A percentile compares a stretch with the other conserved stretches of the same genome.
Conservation (phyloP, 2,329 filamentous ascomycete genomes). For the Pseudocercospora fijiensis region DNA sequence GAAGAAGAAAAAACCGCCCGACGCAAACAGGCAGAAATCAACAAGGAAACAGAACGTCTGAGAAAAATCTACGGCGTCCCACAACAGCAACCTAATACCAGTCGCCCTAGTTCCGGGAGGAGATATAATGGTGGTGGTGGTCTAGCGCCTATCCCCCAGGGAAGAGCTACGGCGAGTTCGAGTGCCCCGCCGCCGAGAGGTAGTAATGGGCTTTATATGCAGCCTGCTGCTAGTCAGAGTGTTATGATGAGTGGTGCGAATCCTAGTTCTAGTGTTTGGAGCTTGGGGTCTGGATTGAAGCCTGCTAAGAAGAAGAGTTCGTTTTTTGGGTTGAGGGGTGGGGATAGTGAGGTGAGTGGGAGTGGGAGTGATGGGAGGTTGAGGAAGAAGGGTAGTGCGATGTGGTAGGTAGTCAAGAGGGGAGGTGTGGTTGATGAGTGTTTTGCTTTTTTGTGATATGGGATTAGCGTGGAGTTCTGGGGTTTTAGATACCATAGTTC, state of each 20-base stretch:
- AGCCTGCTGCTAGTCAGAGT: constrained; percentile 33
- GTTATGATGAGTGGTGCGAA: constrained; percentile 39
- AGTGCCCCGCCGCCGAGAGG: constrained; percentile 21
- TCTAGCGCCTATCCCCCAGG: constrained; percentile 29
- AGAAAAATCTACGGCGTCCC: constrained; percentile 64
- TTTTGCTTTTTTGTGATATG: neutral
- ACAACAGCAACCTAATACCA: constrained; percentile 17
- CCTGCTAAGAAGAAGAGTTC: constrained; percentile 40
- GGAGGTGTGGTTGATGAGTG: neutral
- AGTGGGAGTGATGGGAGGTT: constrained; percentile 35
- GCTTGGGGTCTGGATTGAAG: constrained; percentile 11
- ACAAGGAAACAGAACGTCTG: constrained; percentile 76
- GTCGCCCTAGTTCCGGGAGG: neutral
- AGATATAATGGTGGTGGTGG: neutral
- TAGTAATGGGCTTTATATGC: constrained; percentile 34
- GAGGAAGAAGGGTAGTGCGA: constrained; percentile 47
- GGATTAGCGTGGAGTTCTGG: constrained; percentile 15
- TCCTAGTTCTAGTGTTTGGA: constrained; percentile 21
- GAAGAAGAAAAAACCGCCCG: constrained; percentile 60
- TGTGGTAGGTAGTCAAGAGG: constrained; percentile 38
- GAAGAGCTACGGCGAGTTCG: constrained; percentile 19
- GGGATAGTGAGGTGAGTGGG: constrained; percentile 28
- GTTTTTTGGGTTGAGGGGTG: constrained; percentile 40
- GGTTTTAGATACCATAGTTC: neutral
- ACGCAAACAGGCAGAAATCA: constrained; percentile 52